phyloP scores from a whole-genome alignment of 1,284 basidiomycete species.

The Trametes hirsuta region DNA sequence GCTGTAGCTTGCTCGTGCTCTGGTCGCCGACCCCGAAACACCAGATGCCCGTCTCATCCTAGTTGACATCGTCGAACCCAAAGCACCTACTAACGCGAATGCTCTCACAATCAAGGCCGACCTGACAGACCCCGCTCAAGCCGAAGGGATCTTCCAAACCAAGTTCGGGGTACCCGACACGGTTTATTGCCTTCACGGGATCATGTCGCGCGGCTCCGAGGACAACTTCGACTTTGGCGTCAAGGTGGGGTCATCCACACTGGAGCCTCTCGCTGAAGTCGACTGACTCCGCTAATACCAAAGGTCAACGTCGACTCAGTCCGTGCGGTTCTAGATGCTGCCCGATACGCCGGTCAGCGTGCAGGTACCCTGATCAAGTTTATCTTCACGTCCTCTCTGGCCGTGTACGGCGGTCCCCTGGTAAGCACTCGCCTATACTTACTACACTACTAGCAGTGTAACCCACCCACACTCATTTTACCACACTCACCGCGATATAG shows the following conservation, averaged over 20 bases:
- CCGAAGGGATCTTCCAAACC: slow-evolving; percentile 45
- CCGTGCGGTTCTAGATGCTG: slow-evolving; percentile 51
- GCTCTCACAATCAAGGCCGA: slow-evolving; percentile 52
- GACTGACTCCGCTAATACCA: no score
- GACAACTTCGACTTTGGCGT: slow-evolving; percentile 65
- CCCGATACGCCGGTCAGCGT: slow-evolving; percentile 44
- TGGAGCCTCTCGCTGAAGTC: no score
- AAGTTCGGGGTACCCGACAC: slow-evolving; percentile 46
- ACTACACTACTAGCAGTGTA: not conserved
- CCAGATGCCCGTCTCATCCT: slow-evolving; percentile 54
- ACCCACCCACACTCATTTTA: no score
- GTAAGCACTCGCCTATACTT: slow-evolving; percentile 32
- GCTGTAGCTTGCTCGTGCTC: slow-evolving; percentile 40
- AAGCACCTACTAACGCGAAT: slow-evolving; percentile 41
- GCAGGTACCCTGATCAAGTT: slow-evolving; percentile 47
- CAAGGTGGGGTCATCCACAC: slow-evolving; percentile 35
- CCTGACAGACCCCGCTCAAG: slow-evolving; percentile 46
- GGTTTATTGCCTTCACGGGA: slow-evolving; percentile 65
- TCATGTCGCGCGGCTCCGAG: slow-evolving; percentile 72
- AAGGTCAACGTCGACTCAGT: slow-evolving; percentile 68
- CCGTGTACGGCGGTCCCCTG: slow-evolving; percentile 66
- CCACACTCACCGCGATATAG: slow-evolving; percentile 20
- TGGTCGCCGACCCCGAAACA: slow-evolving; percentile 39
- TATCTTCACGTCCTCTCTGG: slow-evolving; percentile 64
- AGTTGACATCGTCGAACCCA: slow-evolving; percentile 57